These are phyloP conservation scores for Podospora tetraspora DNA, from an alignment of 495 filamentous ascomycete species.

Conservation along the genomic window DNA sequence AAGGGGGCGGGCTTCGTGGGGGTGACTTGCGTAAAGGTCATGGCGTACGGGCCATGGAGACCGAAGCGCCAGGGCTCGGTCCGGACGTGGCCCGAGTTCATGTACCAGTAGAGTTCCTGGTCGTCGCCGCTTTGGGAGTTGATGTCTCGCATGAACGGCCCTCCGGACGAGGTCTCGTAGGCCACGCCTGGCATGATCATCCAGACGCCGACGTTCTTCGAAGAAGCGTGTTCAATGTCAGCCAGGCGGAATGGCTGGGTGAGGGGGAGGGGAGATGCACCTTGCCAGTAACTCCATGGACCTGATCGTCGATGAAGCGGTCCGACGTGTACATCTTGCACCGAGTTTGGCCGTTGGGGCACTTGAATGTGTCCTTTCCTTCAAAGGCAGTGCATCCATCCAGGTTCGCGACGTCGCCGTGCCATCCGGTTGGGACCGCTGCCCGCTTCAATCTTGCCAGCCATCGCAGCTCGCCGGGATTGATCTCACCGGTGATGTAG, in stretches of 20 bases:
- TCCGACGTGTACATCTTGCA: slow-evolving; percentile 61
- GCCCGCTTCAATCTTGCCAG: slow-evolving; percentile 49
- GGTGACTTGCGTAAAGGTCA: slow-evolving; percentile 46
- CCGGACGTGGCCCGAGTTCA: slow-evolving; percentile 56
- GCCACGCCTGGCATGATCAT: slow-evolving; percentile 40
- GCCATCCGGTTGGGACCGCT: slow-evolving; percentile 50
- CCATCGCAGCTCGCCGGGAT: slow-evolving; percentile 53
- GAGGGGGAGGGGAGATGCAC: slow-evolving; percentile 7
- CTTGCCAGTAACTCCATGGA: slow-evolving; percentile 44
- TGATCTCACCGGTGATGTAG: slow-evolving; percentile 51
- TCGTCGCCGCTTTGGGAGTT: slow-evolving; percentile 52
- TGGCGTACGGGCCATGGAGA: slow-evolving; percentile 55
- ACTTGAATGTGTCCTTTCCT: slow-evolving; percentile 54
- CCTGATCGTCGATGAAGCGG: slow-evolving; percentile 56
- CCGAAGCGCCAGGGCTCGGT: slow-evolving; percentile 55
- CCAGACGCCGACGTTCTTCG: slow-evolving; percentile 35
- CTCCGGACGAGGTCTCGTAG: slow-evolving; percentile 43
- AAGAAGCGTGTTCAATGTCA: neutral
- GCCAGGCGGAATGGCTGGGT: neutral
- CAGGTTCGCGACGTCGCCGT: slow-evolving; percentile 37
- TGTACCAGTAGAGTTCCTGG: slow-evolving; percentile 57
- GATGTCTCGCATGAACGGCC: slow-evolving; percentile 58
- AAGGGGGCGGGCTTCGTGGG: neutral
- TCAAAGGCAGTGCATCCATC: slow-evolving; percentile 47
- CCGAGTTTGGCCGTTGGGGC: slow-evolving; percentile 50